Evolutionary conservation across 805 yeast species (phyloP), one percentile per base, ranked within the genome.

Genomic region (Candida palmyrensis): DNA sequence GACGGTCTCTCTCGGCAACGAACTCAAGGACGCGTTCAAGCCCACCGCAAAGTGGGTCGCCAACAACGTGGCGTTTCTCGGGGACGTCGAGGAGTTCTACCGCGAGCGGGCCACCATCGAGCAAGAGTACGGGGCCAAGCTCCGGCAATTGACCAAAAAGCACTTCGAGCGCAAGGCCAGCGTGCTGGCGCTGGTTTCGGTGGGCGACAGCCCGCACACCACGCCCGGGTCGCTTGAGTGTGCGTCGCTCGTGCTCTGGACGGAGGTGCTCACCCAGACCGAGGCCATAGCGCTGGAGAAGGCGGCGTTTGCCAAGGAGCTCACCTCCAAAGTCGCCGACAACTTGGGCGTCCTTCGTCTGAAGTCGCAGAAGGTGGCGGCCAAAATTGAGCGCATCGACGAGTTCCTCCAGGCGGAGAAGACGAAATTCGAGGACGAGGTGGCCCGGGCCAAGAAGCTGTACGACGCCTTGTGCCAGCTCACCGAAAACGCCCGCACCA

Each of bases 201-300:
- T 92, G 2, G 99, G 99, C 17, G 95, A 86, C 39, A 74, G 75
- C 12, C 98, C 99, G 0, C 73, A 78, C 26, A 74, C 85, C 27
- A 92, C 99, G 0, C 97, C 98, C 0, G 98, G 99, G 0, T 87
- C 97, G 0, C 65, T 90, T 31, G 97, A 92, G 52, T 73, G 84
- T 42, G 95, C 96, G 0, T 69, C 84, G 11, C 61, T 89, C 41
- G 95, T 85, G 9, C 75, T 95, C 2, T 90, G 98, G 98, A 86
- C 75, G 28, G 95, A 87, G 42, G 74, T 89, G 5, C 69, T 90
- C 38, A 71, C 82, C 3, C 92, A 86, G 50, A 85, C 96, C 1
- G 97, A 89, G 56, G 62, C 71, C 16, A 73, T 84, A 24, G 81
- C 95, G 23, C 74, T 69, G 33, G 94, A 84, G 45, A 79, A 77